Conservation (phyloP, 805 yeast species). For the Candida multigemmis region DNA sequence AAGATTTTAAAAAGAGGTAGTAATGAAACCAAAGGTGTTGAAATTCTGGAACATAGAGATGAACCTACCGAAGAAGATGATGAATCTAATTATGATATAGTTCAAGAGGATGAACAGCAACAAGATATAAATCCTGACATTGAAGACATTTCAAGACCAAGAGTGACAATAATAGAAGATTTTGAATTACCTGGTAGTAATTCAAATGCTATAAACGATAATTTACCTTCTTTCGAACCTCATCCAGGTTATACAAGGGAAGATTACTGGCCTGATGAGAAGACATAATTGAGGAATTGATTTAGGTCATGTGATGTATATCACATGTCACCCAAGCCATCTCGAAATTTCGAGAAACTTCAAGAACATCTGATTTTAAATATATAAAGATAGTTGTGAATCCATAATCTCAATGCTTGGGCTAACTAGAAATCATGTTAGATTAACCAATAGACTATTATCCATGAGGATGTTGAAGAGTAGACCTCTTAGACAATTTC, state of each 20-base stretch:
- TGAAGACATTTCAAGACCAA: too few species aligned
- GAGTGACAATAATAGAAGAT: too few species aligned
- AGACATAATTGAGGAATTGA: too few species aligned
- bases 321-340: constrained; percentile 1
- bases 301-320: constrained; percentile 1
- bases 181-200: too few species aligned
- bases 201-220: too few species aligned
- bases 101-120: too few species aligned
- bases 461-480: too few species aligned
- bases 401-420: constrained; percentile 1
- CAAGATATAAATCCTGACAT: too few species aligned
- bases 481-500: too few species aligned
- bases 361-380: constrained; percentile 4
- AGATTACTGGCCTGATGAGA: constrained; percentile 41
- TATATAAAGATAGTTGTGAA: not conserved
- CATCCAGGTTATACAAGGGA: constrained; percentile 35
- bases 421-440: too few species aligned
- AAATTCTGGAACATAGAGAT: not conserved
- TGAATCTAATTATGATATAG: too few species aligned
- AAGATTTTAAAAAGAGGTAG: not conserved
- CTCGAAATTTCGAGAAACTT: constrained; percentile 9
- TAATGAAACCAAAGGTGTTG: not conserved
- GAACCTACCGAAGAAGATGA: not conserved
- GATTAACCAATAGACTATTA: too few species aligned
- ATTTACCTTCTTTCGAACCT: constrained; percentile 36